phyloP scores from a whole-genome alignment of 768 basidiomycete species.

The Gymnopilus dilepis region DNA sequence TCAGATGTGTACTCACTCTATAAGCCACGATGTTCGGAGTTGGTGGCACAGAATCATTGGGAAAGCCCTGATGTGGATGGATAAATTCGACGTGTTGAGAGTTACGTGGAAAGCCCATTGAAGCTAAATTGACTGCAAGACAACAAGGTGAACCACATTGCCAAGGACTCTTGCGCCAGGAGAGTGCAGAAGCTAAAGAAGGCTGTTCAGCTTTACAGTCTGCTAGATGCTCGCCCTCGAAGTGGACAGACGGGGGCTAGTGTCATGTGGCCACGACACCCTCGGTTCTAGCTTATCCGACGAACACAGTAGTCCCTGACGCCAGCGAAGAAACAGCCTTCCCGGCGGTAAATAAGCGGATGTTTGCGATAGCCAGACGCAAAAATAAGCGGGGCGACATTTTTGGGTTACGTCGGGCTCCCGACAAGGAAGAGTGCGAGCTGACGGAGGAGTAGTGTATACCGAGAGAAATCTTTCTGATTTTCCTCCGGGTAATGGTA shows the following conservation, averaged over 20 bases:
- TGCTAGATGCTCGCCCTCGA: neutral
- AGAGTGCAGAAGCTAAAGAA: neutral
- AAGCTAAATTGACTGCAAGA: neutral
- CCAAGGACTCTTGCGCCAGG: neutral
- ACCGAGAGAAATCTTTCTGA: slow-evolving; percentile 1
- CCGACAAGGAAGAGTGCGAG: slow-evolving; percentile 2
- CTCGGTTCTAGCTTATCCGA: slow-evolving; percentile 7
- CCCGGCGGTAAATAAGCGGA: slow-evolving; percentile 11
- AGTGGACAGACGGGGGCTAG: neutral
- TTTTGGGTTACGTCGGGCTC: neutral
- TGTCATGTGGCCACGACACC: neutral
- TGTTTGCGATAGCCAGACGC: neutral
- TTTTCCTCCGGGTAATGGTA: slow-evolving; percentile 4
- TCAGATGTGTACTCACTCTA: neutral
- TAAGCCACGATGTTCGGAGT: slow-evolving; percentile 6
- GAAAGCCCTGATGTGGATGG: neutral
- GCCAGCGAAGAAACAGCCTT: slow-evolving; percentile 4
- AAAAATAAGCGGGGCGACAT: neutral
- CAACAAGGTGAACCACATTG: neutral
- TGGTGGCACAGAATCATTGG: neutral
- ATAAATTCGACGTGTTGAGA: neutral
- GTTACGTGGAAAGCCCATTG: slow-evolving; percentile 2
- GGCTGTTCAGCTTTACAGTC: neutral
- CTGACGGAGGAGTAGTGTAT: slow-evolving; percentile 2
- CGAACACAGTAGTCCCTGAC: neutral